Evolutionary conservation across 192 early-diverging fungal species (phyloP), one percentile per base, ranked within the genome.

Genomic region (Funneliformis geosporum): DNA sequence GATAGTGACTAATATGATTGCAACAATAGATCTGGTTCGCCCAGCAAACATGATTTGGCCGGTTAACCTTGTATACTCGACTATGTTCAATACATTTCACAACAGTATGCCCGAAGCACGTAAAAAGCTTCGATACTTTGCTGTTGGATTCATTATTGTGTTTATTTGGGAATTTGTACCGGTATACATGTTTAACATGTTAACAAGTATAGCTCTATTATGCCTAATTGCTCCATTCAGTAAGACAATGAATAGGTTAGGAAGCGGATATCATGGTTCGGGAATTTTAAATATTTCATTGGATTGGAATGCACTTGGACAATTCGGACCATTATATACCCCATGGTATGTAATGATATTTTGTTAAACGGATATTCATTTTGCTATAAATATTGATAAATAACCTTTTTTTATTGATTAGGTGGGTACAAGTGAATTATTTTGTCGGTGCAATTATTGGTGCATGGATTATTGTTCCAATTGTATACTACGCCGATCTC

Each of bases 301-400:
- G 14, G 94, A 96, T 84, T 96, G 94, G 94, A 90, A 86, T 73
- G 82, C 88, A 44, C 86, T 94, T 25, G 86, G 62, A 25, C 75
- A 76, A 46, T 42, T 87, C 10, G 88, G 90, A 2, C 86, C 86
- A 50, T 91, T 89, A 83, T 80, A 83, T 46, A 91, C 92, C 50
- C 95, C 95, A 44, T 96, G 88, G 85, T 88, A 87, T 78, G 89
- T 90, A 33, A 86, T 89, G 25, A 89, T 89, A n/a, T 81, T 94
- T 33, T 33, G 33, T 33, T 33, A 33, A 33, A 94, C 44, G 12
- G 44, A 25, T 0, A 62, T 43, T 21, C 0, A 33, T 33, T 33
- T 33, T 33, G 33, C 33, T 33, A 33, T 2, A 33, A 33, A 33
- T 23, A 2, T 76, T 42, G 12, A 39, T 1, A 25, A 38, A 33